Conservation (phyloP, 2,329 filamentous ascomycete genomes). For the Talaromyces sp. region DNA sequence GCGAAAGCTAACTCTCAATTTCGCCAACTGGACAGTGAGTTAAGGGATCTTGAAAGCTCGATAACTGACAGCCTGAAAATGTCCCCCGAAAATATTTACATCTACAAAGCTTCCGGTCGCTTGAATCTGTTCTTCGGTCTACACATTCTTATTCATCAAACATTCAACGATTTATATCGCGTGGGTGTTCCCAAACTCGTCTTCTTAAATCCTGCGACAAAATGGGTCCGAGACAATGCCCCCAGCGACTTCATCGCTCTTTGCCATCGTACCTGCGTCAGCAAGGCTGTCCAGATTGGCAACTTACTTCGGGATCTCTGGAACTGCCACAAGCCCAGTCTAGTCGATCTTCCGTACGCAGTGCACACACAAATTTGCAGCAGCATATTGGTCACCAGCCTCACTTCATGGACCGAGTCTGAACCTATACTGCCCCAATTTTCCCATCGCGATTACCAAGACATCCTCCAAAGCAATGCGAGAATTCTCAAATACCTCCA, state of each 20-base stretch:
- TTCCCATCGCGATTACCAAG: not conserved
- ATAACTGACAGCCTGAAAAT: slow-evolving; percentile 2
- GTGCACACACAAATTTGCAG: slow-evolving; percentile 6
- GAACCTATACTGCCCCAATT: not conserved
- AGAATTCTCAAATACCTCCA: slow-evolving; percentile 4
- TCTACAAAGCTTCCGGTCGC: slow-evolving; percentile 6
- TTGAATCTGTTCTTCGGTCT: slow-evolving; percentile 5
- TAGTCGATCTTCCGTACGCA: slow-evolving; percentile 4
- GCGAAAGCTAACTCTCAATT: not conserved
- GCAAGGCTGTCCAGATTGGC: slow-evolving; percentile 1
- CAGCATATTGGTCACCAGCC: slow-evolving; percentile 2
- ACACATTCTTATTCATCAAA: slow-evolving; percentile 4
- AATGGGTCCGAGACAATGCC: slow-evolving; percentile 3
- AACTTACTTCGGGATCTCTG: slow-evolving; percentile 1
- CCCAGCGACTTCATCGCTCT: slow-evolving; percentile 1
- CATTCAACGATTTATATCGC: slow-evolving; percentile 4
- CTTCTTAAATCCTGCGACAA: not conserved
- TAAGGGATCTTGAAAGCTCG: slow-evolving; percentile 1
- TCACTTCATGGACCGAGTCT: slow-evolving; percentile 1
- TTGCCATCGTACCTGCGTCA: slow-evolving; percentile 5
- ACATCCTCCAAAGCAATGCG: slow-evolving; percentile 3
- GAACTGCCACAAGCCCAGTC: slow-evolving; percentile 3
- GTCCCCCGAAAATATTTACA: slow-evolving; percentile 5
- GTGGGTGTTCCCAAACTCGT: not conserved
- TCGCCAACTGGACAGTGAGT: not conserved